A percentile compares a stretch with the other conserved stretches of the same genome.
Conservation (phyloP, 495 filamentous ascomycete species). For the Neurospora sp. region DNA sequence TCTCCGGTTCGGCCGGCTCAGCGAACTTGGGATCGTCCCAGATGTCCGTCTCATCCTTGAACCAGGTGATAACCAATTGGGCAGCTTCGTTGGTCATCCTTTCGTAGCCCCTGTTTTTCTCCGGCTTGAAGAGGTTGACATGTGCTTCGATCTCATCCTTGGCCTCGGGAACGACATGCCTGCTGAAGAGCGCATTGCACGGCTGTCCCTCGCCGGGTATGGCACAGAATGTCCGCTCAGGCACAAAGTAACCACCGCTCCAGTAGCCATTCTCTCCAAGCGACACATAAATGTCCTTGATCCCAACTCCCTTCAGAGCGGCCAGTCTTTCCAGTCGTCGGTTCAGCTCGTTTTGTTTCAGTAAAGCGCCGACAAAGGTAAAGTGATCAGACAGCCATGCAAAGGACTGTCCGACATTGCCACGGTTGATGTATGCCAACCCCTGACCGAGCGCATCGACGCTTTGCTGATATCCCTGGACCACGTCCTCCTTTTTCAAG, state of each 20-base stretch:
- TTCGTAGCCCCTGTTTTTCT: constrained; percentile 68
- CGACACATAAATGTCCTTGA: constrained; percentile 23
- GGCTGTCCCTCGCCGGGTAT: constrained; percentile 27
- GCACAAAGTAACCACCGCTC: constrained; percentile 45
- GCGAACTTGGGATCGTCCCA: constrained; percentile 33
- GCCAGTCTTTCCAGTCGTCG: constrained; percentile 32
- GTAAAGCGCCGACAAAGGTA: constrained; percentile 35
- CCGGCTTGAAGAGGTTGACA: constrained; percentile 69
- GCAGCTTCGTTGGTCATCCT: constrained; percentile 56
- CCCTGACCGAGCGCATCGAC: constrained; percentile 39
- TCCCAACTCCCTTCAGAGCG: constrained; percentile 27
- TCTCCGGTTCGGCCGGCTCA: constrained; percentile 19
- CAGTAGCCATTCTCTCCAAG: constrained; percentile 42
- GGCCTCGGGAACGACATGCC: constrained; percentile 60
- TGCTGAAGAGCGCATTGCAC: constrained; percentile 37
- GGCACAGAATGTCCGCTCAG: constrained; percentile 42
- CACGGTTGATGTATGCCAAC: constrained; percentile 38
- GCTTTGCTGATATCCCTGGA: constrained; percentile 31
- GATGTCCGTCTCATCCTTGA: constrained; percentile 31
- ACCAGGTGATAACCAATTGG: constrained; percentile 46
- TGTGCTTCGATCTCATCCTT: constrained; percentile 78
- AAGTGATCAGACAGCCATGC: constrained; percentile 39
- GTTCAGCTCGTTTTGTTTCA: constrained; percentile 33
- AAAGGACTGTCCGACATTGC: constrained; percentile 36
- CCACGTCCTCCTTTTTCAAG: constrained; percentile 27